Evolutionary conservation across 1,284 basidiomycete species (phyloP), one percentile per base, ranked within the genome.

Genomic region (Ganoderma boninense): DNA sequence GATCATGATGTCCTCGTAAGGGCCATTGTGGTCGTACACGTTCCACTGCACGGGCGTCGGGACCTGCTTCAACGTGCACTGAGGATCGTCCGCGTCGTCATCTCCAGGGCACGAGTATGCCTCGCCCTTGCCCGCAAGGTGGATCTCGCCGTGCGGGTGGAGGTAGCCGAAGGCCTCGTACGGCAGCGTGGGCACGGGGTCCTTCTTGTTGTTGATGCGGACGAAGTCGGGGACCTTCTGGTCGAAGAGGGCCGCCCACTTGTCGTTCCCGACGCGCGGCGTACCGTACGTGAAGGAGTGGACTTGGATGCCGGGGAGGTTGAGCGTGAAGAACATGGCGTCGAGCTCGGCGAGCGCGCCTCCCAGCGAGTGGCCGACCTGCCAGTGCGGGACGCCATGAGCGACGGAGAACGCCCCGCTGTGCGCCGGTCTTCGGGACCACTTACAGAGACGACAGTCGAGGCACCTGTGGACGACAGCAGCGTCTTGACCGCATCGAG

Each of bases 1-100:
- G 43, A 89, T 84, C 69, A 77, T 82, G 62, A 87, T 85, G 26
- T 86, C 87, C 66, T 87, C 83, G 71, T 89, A 89, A 2, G 87
- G 87, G 1, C 88, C 87, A 64, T 88, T 75, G 75, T 90, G 88
- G 71, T 89, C 71, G 13, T 38, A 2, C 35, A 38, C 35, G 35
- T 38, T 5, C 35, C 35, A 2, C 35, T 38, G 35, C 1, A 38
- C 1, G 1, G 35, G 35, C 10, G 35, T 10, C 6, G 85, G 85
- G n/a, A 87, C 86, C 7, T 82, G 82, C 68, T 71, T 63, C 62
- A 86, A 83, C 32, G 83, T 84, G 76, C 87, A 89, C 67, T 83
- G 77, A 8, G 80, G 16, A 68, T 87, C 87, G 14, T 79, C 82
- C 7, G 83, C 82, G 66, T 88, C 82, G 71, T 89, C 88, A 67